These are phyloP conservation scores for Aspergillus sp. DNA, from an alignment of 2,329 filamentous ascomycete species.

Conservation along the genomic window DNA sequence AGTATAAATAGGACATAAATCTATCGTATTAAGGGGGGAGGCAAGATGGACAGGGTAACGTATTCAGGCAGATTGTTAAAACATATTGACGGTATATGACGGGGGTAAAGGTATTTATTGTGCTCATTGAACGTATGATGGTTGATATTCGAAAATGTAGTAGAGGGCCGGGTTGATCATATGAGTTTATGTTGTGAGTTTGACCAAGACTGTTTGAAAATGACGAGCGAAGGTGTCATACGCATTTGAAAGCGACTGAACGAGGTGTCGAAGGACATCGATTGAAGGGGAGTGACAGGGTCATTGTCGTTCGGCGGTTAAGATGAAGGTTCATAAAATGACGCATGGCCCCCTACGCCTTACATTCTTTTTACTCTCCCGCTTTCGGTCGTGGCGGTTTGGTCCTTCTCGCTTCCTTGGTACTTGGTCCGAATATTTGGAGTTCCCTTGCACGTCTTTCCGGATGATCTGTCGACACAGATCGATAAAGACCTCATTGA, in stretches of 20 bases:
- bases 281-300: not conserved
- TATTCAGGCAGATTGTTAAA: constrained; percentile 13
- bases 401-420: constrained; percentile 29
- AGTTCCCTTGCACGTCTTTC: constrained; percentile 48
- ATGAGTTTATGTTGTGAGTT: not conserved
- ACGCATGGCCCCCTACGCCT: constrained; percentile 32
- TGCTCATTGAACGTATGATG: too few relatives aligned
- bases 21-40: constrained; percentile 10
- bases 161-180: not conserved
- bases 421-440: constrained; percentile 18
- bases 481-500: constrained; percentile 82
- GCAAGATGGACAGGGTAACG: constrained; percentile 3
- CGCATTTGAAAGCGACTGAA: not conserved
- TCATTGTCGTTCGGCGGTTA: not conserved
- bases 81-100: not conserved
- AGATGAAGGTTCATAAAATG: constrained; percentile 23
- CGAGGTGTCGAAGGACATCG: not conserved
- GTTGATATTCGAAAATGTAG: too few relatives aligned
- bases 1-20: constrained; percentile 14
- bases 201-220: too few relatives aligned
- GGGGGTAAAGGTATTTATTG: not conserved
- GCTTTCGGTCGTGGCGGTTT: constrained; percentile 28
- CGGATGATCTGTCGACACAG: constrained; percentile 75
- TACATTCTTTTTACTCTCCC: constrained; percentile 20
- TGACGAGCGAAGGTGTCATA: not conserved